Base-by-base conservation (phyloP, 75 land plant species). In the Larix kaempferi region DNA sequence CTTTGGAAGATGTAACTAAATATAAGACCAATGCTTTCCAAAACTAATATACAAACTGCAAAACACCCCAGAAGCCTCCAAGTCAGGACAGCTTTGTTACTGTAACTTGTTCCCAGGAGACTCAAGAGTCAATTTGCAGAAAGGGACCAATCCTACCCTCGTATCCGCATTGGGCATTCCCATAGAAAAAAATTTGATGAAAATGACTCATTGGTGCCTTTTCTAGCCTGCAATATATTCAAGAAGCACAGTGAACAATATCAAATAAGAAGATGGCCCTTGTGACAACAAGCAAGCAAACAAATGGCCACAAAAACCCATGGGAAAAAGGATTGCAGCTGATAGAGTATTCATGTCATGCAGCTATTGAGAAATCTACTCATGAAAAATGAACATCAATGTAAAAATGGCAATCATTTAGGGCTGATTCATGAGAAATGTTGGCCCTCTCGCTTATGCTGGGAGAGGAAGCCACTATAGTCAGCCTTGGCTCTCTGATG, bases 21-120 rank as follows among this genome's bases (percentile, higher is more conserved):
- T 35, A 67, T 67, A 35, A 67, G 44, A 21, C 71, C 71, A 67
- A 39, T 37, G 72, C 49, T 67, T 67, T 27, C 72, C 72, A 67
- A 67, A 67, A 67, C 17, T 67, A 67, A 67, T 67, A 67, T 67
- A 67, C 72, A 67, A 67, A 67, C 41, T 35, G 72, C 72, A 39
- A 67, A 67, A 39, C 72, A 37, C 71, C 72, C 72, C 72, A 67
- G 44, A 67, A 37, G 72, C 72, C 49, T 67, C 72, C 72, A 35
- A 67, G 72, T 39, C 72, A 67, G 72, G 72, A 39, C 72, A 67
- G 41, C 49, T 67, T 67, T 39, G 72, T 67, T 11, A 49, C 54
- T 37, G 72, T 67, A 22, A 67, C 72, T 67, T 21, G 72, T 44
- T 67, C 72, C 41, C 72, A 67, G 72, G n/a, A 67, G n/a, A 39